Evolutionary conservation across 139 green algal species (phyloP).

Genomic region (Bryopsis sp.): DNA sequence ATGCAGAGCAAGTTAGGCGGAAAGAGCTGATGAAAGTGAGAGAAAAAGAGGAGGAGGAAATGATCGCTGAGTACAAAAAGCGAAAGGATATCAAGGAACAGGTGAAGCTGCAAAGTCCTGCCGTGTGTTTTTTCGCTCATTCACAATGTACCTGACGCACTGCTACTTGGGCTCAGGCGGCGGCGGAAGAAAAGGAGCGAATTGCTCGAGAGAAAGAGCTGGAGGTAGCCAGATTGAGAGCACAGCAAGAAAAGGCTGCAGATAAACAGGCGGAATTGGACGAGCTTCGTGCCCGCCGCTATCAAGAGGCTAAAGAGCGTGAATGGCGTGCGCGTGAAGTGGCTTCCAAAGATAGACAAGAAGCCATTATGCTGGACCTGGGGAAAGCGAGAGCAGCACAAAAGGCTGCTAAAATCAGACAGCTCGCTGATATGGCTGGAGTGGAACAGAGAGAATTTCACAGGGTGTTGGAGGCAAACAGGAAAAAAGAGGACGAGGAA

Average conservation of each 20-base stretch:
- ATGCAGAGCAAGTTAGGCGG: slow-evolving; percentile 61
- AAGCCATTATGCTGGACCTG: slow-evolving; percentile 54
- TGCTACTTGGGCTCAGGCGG: slow-evolving; percentile 34
- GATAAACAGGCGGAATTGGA: slow-evolving; percentile 76
- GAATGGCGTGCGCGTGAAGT: slow-evolving; percentile 68
- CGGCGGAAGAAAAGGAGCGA: slow-evolving; percentile 55
- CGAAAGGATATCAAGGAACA: slow-evolving; percentile 61
- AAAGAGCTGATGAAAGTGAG: slow-evolving; percentile 53
- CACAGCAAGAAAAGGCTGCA: slow-evolving; percentile 63
- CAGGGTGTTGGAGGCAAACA: slow-evolving; percentile 56
- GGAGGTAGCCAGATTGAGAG: slow-evolving; percentile 71
- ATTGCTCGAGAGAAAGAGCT: slow-evolving; percentile 67
- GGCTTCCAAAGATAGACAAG: slow-evolving; percentile 35
- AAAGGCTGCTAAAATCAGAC: slow-evolving; percentile 50
- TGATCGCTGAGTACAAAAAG: slow-evolving; percentile 63
- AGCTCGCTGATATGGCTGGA: slow-evolving; percentile 56
- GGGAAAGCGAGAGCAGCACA: slow-evolving; percentile 54
- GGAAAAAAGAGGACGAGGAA: slow-evolving; percentile 48
- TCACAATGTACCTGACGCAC: too few relatives aligned
- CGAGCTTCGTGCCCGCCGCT: slow-evolving; percentile 67
- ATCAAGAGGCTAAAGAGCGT: slow-evolving; percentile 56
- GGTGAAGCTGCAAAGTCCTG: slow-evolving; percentile 33
- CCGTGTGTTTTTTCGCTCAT: too few relatives aligned
- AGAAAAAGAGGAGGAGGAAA: slow-evolving; percentile 69
- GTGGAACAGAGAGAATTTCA: slow-evolving; percentile 68